These are phyloP conservation scores for Boletus semigastroideus DNA, from an alignment of 1,284 basidiomycete species.

Conservation along the genomic window DNA sequence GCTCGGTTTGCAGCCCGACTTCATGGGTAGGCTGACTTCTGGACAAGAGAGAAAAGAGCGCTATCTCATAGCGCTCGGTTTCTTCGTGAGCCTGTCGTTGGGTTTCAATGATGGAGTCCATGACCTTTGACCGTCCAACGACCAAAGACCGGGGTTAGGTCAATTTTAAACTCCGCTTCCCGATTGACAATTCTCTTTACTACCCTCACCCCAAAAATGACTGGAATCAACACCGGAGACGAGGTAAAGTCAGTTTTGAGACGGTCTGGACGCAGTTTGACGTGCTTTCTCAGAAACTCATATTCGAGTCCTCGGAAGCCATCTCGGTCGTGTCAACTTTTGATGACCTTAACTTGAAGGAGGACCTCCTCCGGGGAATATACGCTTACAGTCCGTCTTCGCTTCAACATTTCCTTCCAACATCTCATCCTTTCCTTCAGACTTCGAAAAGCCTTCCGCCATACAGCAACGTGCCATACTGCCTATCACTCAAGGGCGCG, in stretches of 20 bases:
- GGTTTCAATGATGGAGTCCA: conserved; percentile 92
- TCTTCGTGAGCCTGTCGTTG: conserved; percentile 96
- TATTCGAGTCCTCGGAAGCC: conserved; percentile 97
- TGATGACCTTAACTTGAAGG: conserved; percentile 93
- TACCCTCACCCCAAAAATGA: conserved; percentile 51
- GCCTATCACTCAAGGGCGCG: conserved; percentile 92
- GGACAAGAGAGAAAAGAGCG: conserved; percentile 70
- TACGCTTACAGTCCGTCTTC: conserved; percentile 92
- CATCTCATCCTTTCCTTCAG: conserved; percentile 41
- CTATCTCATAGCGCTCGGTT: conserved; percentile 84
- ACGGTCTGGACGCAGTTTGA: conserved; percentile 7
- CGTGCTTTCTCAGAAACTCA: conserved; percentile 67
- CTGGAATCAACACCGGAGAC: conserved; percentile 75
- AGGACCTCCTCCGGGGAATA: conserved; percentile 94
- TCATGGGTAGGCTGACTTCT: conserved; percentile 63
- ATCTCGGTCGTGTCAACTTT: conserved; percentile 86
- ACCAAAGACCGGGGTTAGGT: neutral
- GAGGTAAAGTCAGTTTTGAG: conserved; percentile 47
- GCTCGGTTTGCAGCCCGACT: conserved; percentile 72
- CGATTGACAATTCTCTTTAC: conserved; percentile 23
- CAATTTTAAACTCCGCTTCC: conserved; percentile 56
- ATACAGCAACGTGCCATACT: conserved; percentile 98
- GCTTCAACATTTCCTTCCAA: neutral
- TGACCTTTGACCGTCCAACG: no score
- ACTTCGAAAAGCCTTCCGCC: conserved; percentile 98